Evolutionary conservation across 129 eudicot genomes (phyloP).

Genomic region (Erigeron canadensis): DNA sequence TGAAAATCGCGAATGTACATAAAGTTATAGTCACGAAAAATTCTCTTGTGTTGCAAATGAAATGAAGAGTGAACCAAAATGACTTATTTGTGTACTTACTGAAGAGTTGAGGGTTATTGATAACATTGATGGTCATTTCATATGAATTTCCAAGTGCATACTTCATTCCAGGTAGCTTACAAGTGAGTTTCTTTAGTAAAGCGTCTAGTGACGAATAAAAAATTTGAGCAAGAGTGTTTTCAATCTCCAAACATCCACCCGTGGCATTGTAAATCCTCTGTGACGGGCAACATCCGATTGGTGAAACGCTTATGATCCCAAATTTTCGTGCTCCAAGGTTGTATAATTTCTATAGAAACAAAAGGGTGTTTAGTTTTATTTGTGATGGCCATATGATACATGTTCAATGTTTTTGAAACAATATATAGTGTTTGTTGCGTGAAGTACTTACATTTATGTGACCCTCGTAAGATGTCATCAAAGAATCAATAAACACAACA

Average conservation of each 20-base stretch:
- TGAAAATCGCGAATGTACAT: background rate
- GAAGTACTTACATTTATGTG: conserved; percentile 38
- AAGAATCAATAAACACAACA: conserved; percentile 16
- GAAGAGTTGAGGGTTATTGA: conserved; percentile 40
- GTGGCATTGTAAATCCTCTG: conserved; percentile 38
- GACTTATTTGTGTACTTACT: conserved; percentile 35
- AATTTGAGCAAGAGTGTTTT: conserved; percentile 40
- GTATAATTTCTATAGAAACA: conserved; percentile 42
- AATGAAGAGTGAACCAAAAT: background rate
- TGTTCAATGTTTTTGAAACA: background rate
- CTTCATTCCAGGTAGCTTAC: conserved; percentile 39
- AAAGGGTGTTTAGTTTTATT: background rate
- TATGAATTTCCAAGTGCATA: conserved; percentile 64
- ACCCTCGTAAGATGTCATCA: conserved; percentile 30
- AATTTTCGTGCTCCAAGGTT: conserved; percentile 61
- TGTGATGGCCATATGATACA: background rate
- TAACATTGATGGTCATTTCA: conserved; percentile 54
- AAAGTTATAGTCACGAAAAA: background rate
- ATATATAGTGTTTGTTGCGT: background rate
- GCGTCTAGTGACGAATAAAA: conserved; percentile 43
- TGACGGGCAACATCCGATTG: conserved; percentile 71
- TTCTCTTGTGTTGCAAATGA: background rate
- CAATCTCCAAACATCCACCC: conserved; percentile 49
- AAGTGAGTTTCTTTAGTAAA: conserved; percentile 36
- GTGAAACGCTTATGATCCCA: conserved; percentile 55